Evolutionary conservation across 352 stramenopile species (phyloP), one percentile per base, ranked within the genome.

Genomic region (Globisporangium megalacanthum): DNA sequence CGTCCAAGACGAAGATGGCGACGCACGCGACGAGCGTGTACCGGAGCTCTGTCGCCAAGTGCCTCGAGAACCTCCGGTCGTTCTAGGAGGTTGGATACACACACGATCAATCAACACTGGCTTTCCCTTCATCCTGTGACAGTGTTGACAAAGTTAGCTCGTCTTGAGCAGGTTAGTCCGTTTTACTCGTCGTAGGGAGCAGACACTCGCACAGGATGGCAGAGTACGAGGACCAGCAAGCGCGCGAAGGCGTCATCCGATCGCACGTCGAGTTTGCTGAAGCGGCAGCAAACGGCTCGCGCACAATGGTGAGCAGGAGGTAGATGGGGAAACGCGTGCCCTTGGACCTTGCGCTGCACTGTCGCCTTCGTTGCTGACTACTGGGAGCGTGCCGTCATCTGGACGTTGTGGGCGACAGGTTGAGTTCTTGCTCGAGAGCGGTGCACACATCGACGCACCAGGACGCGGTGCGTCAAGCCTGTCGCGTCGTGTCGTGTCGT

Each of bases 1-100:
- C 73, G 35, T 86, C 79, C 8, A 83, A 84, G 56, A 79, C 72
- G 29, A 86, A 85, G 42, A 67, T 79, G 13, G 79, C 79, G 46
- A 83, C 80, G 45, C 79, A 89, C 56, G 68, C 72, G 15, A 82
- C 79, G 4, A 81, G 77, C 35, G 72, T 89, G 22, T 89, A 89
- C 61, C 77, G 79, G 8, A 65, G 68, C 20, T 80, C 76, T 35
- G 70, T 89, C 13, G 71, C 77, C 49, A 86, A 83, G 49, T 89
- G 79, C 44, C 58, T 87, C 9, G 75, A 86, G 45, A 84, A 81
- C 59, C 48, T 89, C 13, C 69, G 64, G 14, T 52, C 61, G 6
- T 41, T 9, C 42, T 66, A 49, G 54, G 4, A n/a, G 19, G 19
- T 39, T 13, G 20, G 10, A 6, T 1, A 29, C 25, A 4, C 25